These are phyloP conservation scores for Aspergillus latus DNA, from an alignment of 2,329 filamentous ascomycete species.

Conservation along the genomic window DNA sequence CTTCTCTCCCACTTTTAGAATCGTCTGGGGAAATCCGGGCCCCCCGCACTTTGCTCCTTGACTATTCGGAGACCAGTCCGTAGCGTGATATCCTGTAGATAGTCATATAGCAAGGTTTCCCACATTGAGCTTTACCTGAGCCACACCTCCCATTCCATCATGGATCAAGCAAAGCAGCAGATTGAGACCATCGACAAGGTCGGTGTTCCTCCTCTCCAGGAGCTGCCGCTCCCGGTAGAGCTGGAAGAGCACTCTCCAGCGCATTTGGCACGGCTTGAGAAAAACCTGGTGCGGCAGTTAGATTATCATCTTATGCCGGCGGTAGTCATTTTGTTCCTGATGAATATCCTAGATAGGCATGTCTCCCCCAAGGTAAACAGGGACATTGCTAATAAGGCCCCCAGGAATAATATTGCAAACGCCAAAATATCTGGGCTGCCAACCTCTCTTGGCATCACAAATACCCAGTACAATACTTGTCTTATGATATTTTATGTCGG, in stretches of 20 bases:
- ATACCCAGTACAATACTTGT: conserved; percentile 2
- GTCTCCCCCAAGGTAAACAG: background rate
- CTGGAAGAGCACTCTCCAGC: background rate
- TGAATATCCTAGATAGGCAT: conserved; percentile 8
- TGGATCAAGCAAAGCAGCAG: background rate
- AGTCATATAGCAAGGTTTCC: background rate
- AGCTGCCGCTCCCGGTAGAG: conserved; percentile 4
- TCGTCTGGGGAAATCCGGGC: conserved; percentile 5
- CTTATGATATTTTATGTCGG: conserved; percentile 4
- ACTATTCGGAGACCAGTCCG: conserved; percentile 6
- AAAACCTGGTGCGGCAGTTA: background rate
- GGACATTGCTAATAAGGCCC: background rate
- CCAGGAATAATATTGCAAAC: conserved; percentile 6
- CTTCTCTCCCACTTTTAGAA: background rate
- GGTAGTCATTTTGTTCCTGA: conserved; percentile 5
- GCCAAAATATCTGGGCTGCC: conserved; percentile 5
- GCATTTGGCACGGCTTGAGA: background rate
- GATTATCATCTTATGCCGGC: conserved; percentile 3
- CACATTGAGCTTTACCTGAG: background rate
- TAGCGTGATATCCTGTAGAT: background rate
- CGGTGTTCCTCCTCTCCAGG: conserved; percentile 1
- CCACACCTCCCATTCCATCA: background rate
- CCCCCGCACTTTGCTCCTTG: background rate
- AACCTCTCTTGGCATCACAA: background rate
- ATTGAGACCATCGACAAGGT: conserved; percentile 4